Percentiles rank a stretch among this genome's conserved stretches.
Conservation (phyloP, 2,329 filamentous ascomycete species). For the Penicillium sp. region DNA sequence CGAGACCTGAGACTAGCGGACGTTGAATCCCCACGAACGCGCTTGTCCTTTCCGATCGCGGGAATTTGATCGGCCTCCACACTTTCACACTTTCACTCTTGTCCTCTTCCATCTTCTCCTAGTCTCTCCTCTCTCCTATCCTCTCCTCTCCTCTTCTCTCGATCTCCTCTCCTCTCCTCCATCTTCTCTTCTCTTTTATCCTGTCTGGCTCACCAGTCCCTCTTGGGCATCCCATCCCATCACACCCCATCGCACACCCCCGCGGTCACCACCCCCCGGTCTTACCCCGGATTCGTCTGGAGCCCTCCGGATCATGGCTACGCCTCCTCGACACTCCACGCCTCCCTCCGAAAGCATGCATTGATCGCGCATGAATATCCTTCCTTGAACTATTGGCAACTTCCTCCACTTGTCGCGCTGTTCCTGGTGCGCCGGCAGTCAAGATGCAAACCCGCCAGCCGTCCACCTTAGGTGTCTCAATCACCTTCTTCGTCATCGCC, state of each 20-base stretch:
- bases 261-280: constrained; percentile 1
- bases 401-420: not conserved
- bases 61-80: not conserved
- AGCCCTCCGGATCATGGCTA: constrained; percentile 3
- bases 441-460: constrained; percentile 41
- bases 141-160: not conserved
- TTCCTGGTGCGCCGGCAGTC: constrained; percentile 9
- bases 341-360: constrained; percentile 2
- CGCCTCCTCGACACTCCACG: constrained; percentile 1
- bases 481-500: constrained; percentile 63
- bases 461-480: constrained; percentile 47
- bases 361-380: not conserved
- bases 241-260: not conserved
- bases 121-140: not conserved
- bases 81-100: not conserved
- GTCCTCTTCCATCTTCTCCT: constrained; percentile 5
- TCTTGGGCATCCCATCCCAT: not conserved
- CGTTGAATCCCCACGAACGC: constrained; percentile 1
- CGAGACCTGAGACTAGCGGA: too few species aligned
- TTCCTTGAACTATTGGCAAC: not conserved
- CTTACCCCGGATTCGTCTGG: constrained; percentile 20
- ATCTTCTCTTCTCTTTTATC: constrained; percentile 5
- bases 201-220: not conserved
- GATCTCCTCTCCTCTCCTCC: not conserved
- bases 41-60: constrained; percentile 13